Base-by-base conservation (phyloP, 2,329 filamentous ascomycete species). In the Boeremia lycopersici region DNA sequence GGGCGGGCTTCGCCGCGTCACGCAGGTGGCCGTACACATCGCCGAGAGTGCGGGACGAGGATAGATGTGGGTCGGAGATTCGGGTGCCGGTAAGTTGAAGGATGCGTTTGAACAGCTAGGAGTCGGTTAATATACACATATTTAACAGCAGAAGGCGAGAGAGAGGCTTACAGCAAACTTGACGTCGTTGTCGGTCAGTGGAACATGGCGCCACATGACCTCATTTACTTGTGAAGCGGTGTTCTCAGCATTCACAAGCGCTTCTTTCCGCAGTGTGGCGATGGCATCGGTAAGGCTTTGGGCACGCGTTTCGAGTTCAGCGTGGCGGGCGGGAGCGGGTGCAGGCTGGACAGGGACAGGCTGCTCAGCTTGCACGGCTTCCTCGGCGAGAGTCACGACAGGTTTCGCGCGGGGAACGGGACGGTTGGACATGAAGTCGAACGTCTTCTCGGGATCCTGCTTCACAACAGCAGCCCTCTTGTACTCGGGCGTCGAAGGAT, bases 61-160 rank as follows among this genome's bases (percentile, higher is more conserved):
- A 66, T 19, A 96, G 82, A 62, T 84, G 82, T 41, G 84, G 79
- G 75, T 97, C 93, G 13, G 89, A 81, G 61, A 96, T 80, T 55
- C 85, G 84, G 57, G 87, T 84, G 57, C 91, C 90, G n/a, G 89
- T 93, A 56, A 96, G 81, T 73, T 95, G 89, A 73, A 89, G 86
- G 57, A 92, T 79, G 55, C 91, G 88, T 78, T 96, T 96, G 67
- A 87, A 79, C 61, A 95, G 82, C 93, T 97, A 63, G 19, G 29
- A 13, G 70, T 57, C 47, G 45, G 6, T 46, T 30, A 45, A 47
- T 26, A 25, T 23, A 25, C 9, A 15, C 11, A 1, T 8, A 15
- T n/a, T 6, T 11, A n/a, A 7, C 1, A 33, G 10, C 12, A n/a
- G 29, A 15, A 4, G n/a, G 11, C 2, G 13, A 29, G 29, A 33